Conservation (phyloP, 2,329 filamentous ascomycete genomes). For the Pseudogymnoascus sp. region DNA sequence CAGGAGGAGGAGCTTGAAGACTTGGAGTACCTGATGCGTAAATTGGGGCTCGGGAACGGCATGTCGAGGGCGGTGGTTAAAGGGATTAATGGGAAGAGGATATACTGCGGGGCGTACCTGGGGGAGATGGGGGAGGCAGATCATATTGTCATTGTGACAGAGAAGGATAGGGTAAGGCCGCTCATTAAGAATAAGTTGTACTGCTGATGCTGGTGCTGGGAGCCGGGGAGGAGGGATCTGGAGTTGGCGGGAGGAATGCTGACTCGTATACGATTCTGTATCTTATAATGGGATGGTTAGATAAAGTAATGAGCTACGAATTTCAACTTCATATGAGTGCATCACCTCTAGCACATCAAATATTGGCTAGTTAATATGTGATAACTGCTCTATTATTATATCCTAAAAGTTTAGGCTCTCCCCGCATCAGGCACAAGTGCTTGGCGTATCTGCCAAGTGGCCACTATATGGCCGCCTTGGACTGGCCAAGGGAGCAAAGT, state of each 20-base stretch:
- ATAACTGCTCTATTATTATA: neutral
- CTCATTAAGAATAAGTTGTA: neutral
- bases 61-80: neutral
- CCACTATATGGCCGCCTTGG: too few relatives aligned
- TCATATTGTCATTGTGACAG: slow-evolving; percentile 2
- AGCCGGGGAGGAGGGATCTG: neutral
- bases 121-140: neutral
- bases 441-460: too few relatives aligned
- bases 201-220: neutral
- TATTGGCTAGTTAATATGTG: neutral
- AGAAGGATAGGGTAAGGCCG: slow-evolving; percentile 1
- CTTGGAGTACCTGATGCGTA: neutral
- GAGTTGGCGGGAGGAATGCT: neutral
- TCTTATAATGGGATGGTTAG: neutral
- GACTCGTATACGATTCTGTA: neutral
- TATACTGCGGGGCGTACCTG: neutral
- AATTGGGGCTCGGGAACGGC: neutral
- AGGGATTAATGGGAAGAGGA: slow-evolving; percentile 3
- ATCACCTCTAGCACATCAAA: neutral
- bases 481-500: too few relatives aligned
- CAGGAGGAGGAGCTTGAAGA: neutral
- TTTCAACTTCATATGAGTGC: neutral
- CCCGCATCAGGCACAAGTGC: too few relatives aligned
- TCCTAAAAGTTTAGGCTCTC: neutral
- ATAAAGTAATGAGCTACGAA: neutral